Evolutionary conservation across 2,329 filamentous ascomycete species (phyloP), one percentile per base, ranked within the genome.

Genomic region (Cytospora leucostoma): DNA sequence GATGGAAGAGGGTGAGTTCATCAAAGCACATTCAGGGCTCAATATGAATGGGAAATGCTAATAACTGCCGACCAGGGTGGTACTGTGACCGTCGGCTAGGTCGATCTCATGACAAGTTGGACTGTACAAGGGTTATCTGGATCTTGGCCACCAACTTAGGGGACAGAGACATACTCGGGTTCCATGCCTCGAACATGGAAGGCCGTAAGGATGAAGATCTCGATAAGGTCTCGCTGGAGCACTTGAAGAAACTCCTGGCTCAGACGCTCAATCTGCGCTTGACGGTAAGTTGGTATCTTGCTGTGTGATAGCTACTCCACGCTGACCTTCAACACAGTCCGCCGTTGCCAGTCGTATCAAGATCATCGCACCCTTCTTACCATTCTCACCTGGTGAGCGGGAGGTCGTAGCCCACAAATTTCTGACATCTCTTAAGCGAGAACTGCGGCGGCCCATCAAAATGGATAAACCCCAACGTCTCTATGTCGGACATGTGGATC

Each of bases 71-170:
- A 38, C 10, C 35, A 38, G 35, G 35, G 5, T 38, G 10, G 11
- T 12, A 38, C 35, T 13, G 35, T 3, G 35, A 38, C 35, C 35
- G 35, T 38, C 35, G 35, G 3, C 10, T 3, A 11, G 35, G 76
- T 4, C 75, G 78, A 3, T 71, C 67, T 49, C 66, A 61, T 0
- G 64, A 64, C 1, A 68, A 64, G 4, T 65, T 81, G 6, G 72
- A 82, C 61, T 80, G 76, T 62, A 75, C 72, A 1, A 78, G 78
- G 59, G 78, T 76, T 0, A 79, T 82, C 8, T 82, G 80, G 78
- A 79, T 83, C 7, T 65, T 83, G 0, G 78, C 77, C 0, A 82
- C 79, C 0, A 82, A 82, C 58, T 69, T 72, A 8, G 68, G 78
- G 1, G 77, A 80, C 54, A 55, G 68, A 0, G 69, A 56, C 0